Base-by-base conservation (phyloP, 106 monocot species). In the Gastrodia elata region DNA sequence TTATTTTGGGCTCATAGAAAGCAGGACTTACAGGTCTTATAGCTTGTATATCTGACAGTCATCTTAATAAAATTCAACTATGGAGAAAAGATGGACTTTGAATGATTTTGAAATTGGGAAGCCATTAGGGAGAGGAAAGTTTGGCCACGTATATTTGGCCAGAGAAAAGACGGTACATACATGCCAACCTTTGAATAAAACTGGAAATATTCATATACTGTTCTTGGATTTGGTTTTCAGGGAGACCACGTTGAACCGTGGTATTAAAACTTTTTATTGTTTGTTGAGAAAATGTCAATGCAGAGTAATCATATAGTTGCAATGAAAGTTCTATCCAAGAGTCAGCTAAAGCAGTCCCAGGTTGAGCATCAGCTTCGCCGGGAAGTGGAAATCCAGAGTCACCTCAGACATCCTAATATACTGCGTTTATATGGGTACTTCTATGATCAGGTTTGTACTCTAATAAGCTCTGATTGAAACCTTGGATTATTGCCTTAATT, bases 251-350 rank as follows among this genome's bases (percentile, higher is more conserved):
- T 30, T 30, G 11, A 61, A 30, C n/a, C n/a, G n/a, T n/a, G n/a
- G n/a, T n/a, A n/a, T n/a, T n/a, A n/a, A n/a, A n/a, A n/a, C n/a
- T 30, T 15, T 11, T 32, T 32, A 10, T 32, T 61, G 14, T 67
- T 67, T 38, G 37, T n/a, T 61, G 61, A 33, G 20, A 37, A 38
- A 36, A 2, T 36, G n/a, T 46, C 18, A 49, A 35, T 57, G 32
- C 83, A 98, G 97, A 99, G 98, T 48, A 99, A 89, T 71, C 88
- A 93, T 58, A 84, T 99, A 64, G 93, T 99, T 74, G 98, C 98
- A 65, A 73, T 99, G 34, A 99, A 99, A 81, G 98, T 99, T 76
- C 81, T 94, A 44, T 93, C 93, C 76, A 99, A 99, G 82, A 93
- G 83, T 86, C 98, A 99, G 72, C 74, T 99, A 35, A 99, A 91